Conservation (phyloP, 257 asterid species). For the Buddleja alternifolia region DNA sequence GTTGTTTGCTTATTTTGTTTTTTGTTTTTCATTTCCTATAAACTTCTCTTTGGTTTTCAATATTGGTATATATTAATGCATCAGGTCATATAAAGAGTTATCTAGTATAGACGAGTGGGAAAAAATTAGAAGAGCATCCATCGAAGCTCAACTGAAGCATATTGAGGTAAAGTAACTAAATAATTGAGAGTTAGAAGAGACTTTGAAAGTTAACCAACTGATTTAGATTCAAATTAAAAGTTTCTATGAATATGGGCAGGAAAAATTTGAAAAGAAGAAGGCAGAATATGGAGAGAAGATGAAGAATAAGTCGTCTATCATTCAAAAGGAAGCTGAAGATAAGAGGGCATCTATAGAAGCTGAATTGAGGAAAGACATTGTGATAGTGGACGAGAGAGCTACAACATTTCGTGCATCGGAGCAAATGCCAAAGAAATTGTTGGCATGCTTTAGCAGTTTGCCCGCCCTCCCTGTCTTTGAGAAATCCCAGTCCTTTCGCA, state of each 20-base stretch:
- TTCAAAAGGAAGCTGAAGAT: constrained; percentile 43
- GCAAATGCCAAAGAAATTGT: constrained; percentile 33
- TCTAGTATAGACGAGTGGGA: constrained; percentile 46
- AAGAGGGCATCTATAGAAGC: constrained; percentile 40
- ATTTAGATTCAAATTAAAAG: too few relatives aligned
- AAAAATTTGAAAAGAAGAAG: constrained; percentile 41
- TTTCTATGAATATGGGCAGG: constrained; percentile 25
- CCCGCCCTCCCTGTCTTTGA: too few relatives aligned
- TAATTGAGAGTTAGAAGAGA: too few relatives aligned
- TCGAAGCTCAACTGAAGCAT: constrained; percentile 43
- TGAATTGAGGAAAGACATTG: constrained; percentile 30
- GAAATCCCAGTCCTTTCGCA: too few relatives aligned
- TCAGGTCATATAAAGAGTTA: constrained; percentile 40
- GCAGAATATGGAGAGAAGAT: constrained; percentile 42
- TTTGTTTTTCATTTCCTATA: not conserved
- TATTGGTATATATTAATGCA: not conserved
- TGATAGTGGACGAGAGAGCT: constrained; percentile 40
- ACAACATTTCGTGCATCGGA: constrained; percentile 40
- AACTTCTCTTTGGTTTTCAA: not conserved
- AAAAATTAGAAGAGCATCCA: constrained; percentile 34
- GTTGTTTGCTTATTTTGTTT: too few relatives aligned
- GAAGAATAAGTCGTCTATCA: constrained; percentile 41
- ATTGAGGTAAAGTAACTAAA: constrained; percentile 37
- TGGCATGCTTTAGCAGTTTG: constrained; percentile 43
- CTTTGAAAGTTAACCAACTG: too few relatives aligned